Conservation (phyloP, 441 rosid species). For the Viola pubescens region DNA sequence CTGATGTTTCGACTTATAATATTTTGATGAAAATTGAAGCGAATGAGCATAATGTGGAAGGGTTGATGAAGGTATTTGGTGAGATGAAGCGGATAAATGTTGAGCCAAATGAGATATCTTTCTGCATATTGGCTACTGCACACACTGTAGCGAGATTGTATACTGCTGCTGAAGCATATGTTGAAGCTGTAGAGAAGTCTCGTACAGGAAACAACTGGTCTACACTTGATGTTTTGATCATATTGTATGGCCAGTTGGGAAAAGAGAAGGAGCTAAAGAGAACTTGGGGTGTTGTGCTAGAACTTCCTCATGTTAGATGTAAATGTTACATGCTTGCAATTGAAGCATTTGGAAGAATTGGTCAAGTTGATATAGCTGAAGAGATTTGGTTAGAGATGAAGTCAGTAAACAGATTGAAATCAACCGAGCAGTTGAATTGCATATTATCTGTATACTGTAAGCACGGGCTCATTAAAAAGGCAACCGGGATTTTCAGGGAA, state of each 20-base stretch:
- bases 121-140: slow-evolving; percentile 71
- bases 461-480: slow-evolving; percentile 51
- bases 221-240: slow-evolving; percentile 66
- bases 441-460: slow-evolving; percentile 60
- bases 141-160: slow-evolving; percentile 77
- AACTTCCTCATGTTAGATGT: slow-evolving; percentile 46
- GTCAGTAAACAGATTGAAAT: slow-evolving; percentile 37
- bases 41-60: slow-evolving; percentile 67
- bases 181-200: slow-evolving; percentile 62
- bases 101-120: slow-evolving; percentile 77
- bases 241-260: slow-evolving; percentile 57
- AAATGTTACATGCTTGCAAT: slow-evolving; percentile 60
- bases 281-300: slow-evolving; percentile 48
- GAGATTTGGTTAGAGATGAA: slow-evolving; percentile 76
- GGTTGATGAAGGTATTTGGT: slow-evolving; percentile 46
- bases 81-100: slow-evolving; percentile 53
- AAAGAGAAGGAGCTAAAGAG: slow-evolving; percentile 54
- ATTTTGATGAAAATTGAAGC: slow-evolving; percentile 90
- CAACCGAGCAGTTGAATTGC: slow-evolving; percentile 68
- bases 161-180: slow-evolving; percentile 66
- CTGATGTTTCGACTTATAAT: slow-evolving; percentile 77
- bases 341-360: slow-evolving; percentile 67
- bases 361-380: slow-evolving; percentile 48
- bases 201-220: slow-evolving; percentile 76
- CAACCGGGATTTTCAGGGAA: slow-evolving; percentile 52